Percentiles rank a stretch among this genome's conserved stretches.
Evolutionary conservation across 306 rosid genomes (phyloP).

Genomic region (Adenanthera pavonina): DNA sequence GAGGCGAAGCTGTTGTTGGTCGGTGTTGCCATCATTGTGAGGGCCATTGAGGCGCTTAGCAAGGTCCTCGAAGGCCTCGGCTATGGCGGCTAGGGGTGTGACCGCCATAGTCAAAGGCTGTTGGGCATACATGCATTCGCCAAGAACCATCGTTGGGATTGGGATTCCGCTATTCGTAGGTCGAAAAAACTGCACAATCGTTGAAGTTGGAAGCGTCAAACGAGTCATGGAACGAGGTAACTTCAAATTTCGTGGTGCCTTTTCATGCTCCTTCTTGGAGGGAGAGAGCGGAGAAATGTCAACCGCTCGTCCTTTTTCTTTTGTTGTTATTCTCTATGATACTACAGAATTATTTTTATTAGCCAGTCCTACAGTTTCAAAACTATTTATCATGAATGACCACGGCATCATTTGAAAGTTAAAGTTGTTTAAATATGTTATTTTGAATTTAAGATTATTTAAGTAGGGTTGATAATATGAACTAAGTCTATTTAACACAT

Average conservation of each 20-base stretch:
- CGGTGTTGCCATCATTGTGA: constrained; percentile 4
- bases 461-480: too few relatives aligned
- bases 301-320: not conserved
- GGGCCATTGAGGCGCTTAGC: constrained; percentile 21
- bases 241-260: not conserved
- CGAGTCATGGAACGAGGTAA: not conserved
- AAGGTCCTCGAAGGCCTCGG: constrained; percentile 78
- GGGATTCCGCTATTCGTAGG: not conserved
- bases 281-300: not conserved
- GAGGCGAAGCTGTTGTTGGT: constrained; percentile 45
- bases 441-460: too few relatives aligned
- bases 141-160: constrained; percentile 29
- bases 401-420: too few relatives aligned
- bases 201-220: not conserved
- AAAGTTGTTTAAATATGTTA: too few relatives aligned
- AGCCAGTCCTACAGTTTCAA: too few relatives aligned
- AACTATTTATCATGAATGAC: too few relatives aligned
- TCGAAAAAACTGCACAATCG: not conserved
- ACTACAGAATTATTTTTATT: too few relatives aligned
- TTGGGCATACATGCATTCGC: constrained; percentile 29
- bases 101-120: constrained; percentile 16
- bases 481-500: too few relatives aligned
- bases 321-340: too few relatives aligned
- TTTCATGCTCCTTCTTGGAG: not conserved
- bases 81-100: constrained; percentile 69